Percentiles rank a stretch among this genome's conserved stretches.
Conservation (phyloP, 139 green algal species). For the Zygnema circumcarinatum region DNA sequence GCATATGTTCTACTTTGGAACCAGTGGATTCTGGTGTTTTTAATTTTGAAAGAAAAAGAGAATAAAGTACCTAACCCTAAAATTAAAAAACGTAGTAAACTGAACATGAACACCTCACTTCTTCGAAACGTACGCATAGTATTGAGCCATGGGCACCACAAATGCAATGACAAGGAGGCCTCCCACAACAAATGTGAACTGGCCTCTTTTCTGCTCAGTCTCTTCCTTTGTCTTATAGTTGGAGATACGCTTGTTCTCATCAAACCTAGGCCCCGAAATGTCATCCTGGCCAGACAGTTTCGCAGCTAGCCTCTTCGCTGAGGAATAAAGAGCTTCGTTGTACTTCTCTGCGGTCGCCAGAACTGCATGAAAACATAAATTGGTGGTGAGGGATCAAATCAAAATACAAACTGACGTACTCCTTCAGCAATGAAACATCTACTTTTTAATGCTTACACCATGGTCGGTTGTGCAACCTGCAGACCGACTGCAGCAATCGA, state of each 20-base stretch:
- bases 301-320: slow-evolving; percentile 83
- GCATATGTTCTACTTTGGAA: too few species aligned
- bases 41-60: too few species aligned
- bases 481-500: too few species aligned
- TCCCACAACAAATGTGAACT: slow-evolving; percentile 79
- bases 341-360: slow-evolving; percentile 89
- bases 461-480: too few species aligned
- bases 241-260: slow-evolving; percentile 42
- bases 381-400: background rate
- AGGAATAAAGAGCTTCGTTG: slow-evolving; percentile 83
- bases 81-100: too few species aligned
- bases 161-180: slow-evolving; percentile 92
- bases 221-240: slow-evolving; percentile 69
- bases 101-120: too few species aligned
- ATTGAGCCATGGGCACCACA: slow-evolving; percentile 94
- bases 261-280: slow-evolving; percentile 57
- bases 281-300: slow-evolving; percentile 75
- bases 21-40: too few species aligned
- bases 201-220: slow-evolving; percentile 59
- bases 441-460: too few species aligned
- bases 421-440: too few species aligned
- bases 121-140: slow-evolving; percentile 62
- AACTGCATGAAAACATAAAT: slow-evolving; percentile 3
- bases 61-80: too few species aligned
- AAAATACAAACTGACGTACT: too few species aligned